Percentiles rank a stretch among this genome's conserved stretches.
phyloP scores from a whole-genome alignment of 139 green algal genomes.

The Coelastrella sp. region DNA sequence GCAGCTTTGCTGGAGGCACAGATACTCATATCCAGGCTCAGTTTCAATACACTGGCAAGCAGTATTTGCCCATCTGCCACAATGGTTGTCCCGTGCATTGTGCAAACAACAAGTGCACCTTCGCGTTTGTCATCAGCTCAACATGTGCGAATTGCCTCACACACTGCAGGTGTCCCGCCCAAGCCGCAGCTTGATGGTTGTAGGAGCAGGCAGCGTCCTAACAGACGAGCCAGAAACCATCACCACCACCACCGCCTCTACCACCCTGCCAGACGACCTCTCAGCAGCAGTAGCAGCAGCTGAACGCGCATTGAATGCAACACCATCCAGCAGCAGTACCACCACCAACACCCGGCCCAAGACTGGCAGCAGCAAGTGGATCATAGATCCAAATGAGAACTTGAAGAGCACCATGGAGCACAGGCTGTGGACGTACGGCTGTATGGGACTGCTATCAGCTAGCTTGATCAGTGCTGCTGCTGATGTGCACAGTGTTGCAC shows the following conservation, averaged over 20 bases:
- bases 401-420: constrained; percentile 72
- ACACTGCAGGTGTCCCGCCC: constrained; percentile 12
- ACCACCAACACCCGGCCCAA: not conserved
- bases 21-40: no score
- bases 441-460: constrained; percentile 65
- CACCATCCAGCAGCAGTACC: constrained; percentile 34
- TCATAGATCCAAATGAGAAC: constrained; percentile 66
- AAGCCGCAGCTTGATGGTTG: not conserved
- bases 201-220: constrained; percentile 10
- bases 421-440: constrained; percentile 62
- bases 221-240: constrained; percentile 19
- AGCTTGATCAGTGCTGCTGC: constrained; percentile 48
- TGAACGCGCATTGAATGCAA: not conserved
- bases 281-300: constrained; percentile 25
- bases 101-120: no score
- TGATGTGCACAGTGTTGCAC: constrained; percentile 14
- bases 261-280: not conserved
- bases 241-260: not conserved
- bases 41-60: no score
- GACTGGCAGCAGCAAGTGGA: constrained; percentile 53
- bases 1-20: no score
- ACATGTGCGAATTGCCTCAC: not conserved
- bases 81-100: no score
- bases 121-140: no score
- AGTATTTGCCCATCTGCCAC: no score